A percentile compares a stretch with the other conserved stretches of the same genome.
Evolutionary conservation across 2,329 filamentous ascomycete genomes (phyloP).

Genomic region (Hypoxylon sp.): DNA sequence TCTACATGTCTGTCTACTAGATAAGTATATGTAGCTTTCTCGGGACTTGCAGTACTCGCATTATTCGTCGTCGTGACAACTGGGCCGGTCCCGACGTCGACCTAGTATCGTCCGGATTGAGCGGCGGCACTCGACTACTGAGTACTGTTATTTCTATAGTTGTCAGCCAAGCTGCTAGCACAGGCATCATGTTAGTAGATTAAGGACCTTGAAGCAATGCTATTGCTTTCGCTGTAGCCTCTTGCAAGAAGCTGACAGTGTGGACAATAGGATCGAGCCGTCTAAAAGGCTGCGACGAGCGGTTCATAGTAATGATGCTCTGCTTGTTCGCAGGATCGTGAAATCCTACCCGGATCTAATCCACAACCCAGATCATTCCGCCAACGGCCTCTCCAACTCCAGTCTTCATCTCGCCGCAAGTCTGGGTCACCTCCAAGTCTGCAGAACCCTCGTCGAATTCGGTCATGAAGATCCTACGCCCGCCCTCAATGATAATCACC

Average conservation of each 20-base stretch:
- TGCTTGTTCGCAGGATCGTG: conserved; percentile 82
- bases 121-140: neutral
- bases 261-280: conserved; percentile 69
- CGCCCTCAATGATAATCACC: conserved; percentile 80
- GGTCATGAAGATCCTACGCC: conserved; percentile 81
- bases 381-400: conserved; percentile 79
- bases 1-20: neutral
- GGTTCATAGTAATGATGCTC: conserved; percentile 77
- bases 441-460: conserved; percentile 74
- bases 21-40: neutral
- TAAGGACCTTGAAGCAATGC: no score
- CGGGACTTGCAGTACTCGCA: neutral
- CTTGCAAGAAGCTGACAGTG: conserved; percentile 10
- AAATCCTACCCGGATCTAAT: conserved; percentile 76
- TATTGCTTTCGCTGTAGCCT: neutral
- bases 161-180: neutral
- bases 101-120: neutral
- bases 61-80: neutral
- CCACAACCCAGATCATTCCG: conserved; percentile 81
- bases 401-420: conserved; percentile 84
- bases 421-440: conserved; percentile 76
- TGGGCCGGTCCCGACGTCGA: neutral
- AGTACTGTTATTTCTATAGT: neutral
- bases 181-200: conserved; percentile 4
- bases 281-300: conserved; percentile 83